Evolutionary conservation across 1,139 yeast genomes (phyloP), one percentile per base, ranked within the genome.

Genomic region (Debaryomycetaceae sp.): DNA sequence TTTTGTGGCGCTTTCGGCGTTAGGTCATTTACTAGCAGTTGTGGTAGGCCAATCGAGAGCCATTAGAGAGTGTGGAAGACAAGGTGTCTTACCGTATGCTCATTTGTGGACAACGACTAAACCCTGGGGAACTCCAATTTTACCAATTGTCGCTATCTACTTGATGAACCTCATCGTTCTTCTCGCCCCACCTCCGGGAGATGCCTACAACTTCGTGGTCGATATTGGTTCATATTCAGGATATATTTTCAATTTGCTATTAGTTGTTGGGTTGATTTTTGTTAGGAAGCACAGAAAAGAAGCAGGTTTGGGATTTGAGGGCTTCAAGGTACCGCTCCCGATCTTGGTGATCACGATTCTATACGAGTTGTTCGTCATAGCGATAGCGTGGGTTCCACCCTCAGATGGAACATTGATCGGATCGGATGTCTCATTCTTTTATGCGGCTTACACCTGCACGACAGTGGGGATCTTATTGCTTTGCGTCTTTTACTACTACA

Each of bases 1-100:
- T 2, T 48, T 65, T 36, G 66, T 66, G 37, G 68, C 70, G 3
- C 44, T 66, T 15, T 58, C 67, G 14, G 66, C 71, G 4, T 53
- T 62, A 32, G 71, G 71, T 8, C 71, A 66, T 40, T 50, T 65
- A 32, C 40, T 61, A 12, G 61, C 70, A 7, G 67, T 59, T 6
- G 48, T 59, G 28, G 46, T 66, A 16, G 61, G 66, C 2, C 71
- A 64, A 35, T 58, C 69, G 4, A 54, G 72, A 48, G 40, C 59
- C 8, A 48, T 66, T 21, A 58, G 71, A 48, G 71, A 66, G 41
- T 62, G 69, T 46, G 72, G 71, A 5, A 53, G 72, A 47, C 71
- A 66, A 45, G 71, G 71, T 31, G 68, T 66, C 11, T 49, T 66
- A 27, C 72, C 73, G 12, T 66, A 47, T 37, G 56, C 64, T 6